Evolutionary conservation across 2,329 filamentous ascomycete genomes (phyloP).

Genomic region (Ascochyta koolunga): DNA sequence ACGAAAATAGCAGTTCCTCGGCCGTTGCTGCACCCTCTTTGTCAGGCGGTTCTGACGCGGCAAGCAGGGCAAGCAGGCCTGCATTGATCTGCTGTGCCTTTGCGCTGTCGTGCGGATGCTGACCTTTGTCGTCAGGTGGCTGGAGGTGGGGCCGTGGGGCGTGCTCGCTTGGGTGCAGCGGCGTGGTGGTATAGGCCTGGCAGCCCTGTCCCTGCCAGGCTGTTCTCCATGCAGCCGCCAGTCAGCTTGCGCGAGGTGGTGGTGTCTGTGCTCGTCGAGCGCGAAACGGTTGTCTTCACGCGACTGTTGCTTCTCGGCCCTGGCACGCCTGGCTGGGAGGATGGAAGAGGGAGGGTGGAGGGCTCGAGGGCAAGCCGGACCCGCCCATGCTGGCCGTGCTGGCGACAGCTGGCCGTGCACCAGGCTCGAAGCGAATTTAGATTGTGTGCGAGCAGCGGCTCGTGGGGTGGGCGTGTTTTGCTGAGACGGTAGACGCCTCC

Average conservation of each 20-base stretch:
- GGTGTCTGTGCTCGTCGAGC: conserved; percentile 35
- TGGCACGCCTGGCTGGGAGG: too few relatives aligned
- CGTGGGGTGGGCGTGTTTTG: conserved; percentile 38
- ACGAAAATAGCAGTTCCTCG: conserved; percentile 27
- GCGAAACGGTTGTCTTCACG: conserved; percentile 32
- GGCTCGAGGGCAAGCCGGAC: conserved; percentile 35
- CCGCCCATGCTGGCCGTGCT: conserved; percentile 31
- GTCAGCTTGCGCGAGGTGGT: conserved; percentile 38
- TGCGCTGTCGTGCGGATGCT: conserved; percentile 21
- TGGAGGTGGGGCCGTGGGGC: conserved; percentile 32
- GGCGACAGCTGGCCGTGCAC: too few relatives aligned
- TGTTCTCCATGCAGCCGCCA: conserved; percentile 36
- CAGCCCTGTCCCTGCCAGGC: conserved; percentile 17
- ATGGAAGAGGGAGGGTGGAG: too few relatives aligned
- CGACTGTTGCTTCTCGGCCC: conserved; percentile 31
- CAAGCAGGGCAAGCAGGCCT: conserved; percentile 6
- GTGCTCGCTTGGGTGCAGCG: conserved; percentile 26
- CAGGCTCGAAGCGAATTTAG: conserved; percentile 45
- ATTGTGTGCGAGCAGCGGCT: conserved; percentile 45
- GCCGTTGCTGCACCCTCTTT: conserved; percentile 20
- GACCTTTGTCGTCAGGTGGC: conserved; percentile 35
- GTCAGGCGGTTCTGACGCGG: conserved; percentile 13
- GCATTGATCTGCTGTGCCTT: conserved; percentile 26
- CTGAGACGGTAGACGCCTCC: conserved; percentile 17
- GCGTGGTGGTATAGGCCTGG: conserved; percentile 17